phyloP scores from a whole-genome alignment of 306 rosid genomes.

The Trifolium pratense region DNA sequence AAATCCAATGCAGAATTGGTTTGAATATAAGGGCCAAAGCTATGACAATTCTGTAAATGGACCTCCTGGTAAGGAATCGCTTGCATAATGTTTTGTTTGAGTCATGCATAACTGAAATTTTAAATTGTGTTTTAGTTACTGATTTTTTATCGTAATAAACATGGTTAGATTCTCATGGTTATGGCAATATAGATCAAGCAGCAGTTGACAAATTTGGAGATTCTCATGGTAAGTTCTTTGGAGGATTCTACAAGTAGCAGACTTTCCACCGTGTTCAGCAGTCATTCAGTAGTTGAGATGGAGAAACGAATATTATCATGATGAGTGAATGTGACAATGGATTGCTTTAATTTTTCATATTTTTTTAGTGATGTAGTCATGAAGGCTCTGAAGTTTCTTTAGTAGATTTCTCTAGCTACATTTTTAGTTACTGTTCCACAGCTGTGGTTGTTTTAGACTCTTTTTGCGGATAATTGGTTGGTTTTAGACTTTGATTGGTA shows the following conservation, averaged over 20 bases:
- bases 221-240: neutral
- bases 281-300: neutral
- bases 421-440: neutral
- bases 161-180: conserved; percentile 39
- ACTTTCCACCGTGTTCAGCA: conserved; percentile 12
- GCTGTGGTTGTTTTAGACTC: neutral
- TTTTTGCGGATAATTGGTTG: neutral
- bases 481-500: neutral
- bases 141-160: conserved; percentile 15
- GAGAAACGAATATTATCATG: conserved; percentile 26
- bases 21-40: conserved; percentile 36
- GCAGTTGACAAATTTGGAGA: conserved; percentile 11
- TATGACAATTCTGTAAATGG: conserved; percentile 18
- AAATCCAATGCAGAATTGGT: conserved; percentile 39
- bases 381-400: conserved; percentile 11
- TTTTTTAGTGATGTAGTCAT: conserved; percentile 7
- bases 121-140: conserved; percentile 14
- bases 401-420: conserved; percentile 1
- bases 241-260: conserved; percentile 34
- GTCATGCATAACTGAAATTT: conserved; percentile 25
- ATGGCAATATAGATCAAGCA: conserved; percentile 30
- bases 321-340: neutral
- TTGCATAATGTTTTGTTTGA: conserved; percentile 2
- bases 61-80: conserved; percentile 42
- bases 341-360: conserved; percentile 8